phyloP scores from a whole-genome alignment of 805 yeast genomes.

The Ogataea ramenticola region DNA sequence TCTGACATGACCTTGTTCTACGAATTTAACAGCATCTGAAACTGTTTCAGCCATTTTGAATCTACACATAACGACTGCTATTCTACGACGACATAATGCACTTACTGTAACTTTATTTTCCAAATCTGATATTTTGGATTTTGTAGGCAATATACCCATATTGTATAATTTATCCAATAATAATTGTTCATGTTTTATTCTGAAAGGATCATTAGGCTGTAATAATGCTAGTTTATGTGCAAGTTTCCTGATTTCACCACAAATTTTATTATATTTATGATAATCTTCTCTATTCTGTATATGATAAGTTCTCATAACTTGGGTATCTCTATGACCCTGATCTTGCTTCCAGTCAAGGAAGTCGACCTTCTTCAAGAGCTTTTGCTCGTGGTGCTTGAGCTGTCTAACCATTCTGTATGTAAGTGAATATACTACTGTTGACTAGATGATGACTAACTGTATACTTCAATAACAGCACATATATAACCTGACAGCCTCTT shows the following conservation, averaged over 20 bases:
- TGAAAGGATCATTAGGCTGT: slow-evolving; percentile 79
- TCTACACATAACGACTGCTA: slow-evolving; percentile 92
- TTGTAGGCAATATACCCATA: slow-evolving; percentile 87
- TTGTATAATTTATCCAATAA: slow-evolving; percentile 78
- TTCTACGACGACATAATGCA: slow-evolving; percentile 84
- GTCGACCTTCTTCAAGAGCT: slow-evolving; percentile 89
- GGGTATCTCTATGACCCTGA: slow-evolving; percentile 90
- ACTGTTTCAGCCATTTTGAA: slow-evolving; percentile 89
- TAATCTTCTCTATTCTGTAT: slow-evolving; percentile 94
- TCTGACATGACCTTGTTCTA: slow-evolving; percentile 96
- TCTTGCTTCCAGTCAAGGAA: slow-evolving; percentile 98
- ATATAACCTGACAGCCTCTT: too few species aligned
- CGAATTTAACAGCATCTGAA: slow-evolving; percentile 80
- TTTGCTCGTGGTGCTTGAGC: slow-evolving; percentile 92
- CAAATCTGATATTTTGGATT: slow-evolving; percentile 82
- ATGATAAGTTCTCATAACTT: slow-evolving; percentile 91
- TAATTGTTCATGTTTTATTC: slow-evolving; percentile 83
- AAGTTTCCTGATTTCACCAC: slow-evolving; percentile 84
- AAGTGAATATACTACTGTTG: too few species aligned
- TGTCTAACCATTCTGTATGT: slow-evolving; percentile 64
- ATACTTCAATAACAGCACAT: too few species aligned
- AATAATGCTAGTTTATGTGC: slow-evolving; percentile 81
- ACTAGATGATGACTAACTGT: too few species aligned
- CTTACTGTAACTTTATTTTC: slow-evolving; percentile 91
- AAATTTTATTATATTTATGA: slow-evolving; percentile 84